These are phyloP conservation scores for Kwoniella botswanensis DNA, from an alignment of 768 basidiomycete species.

Conservation along the genomic window DNA sequence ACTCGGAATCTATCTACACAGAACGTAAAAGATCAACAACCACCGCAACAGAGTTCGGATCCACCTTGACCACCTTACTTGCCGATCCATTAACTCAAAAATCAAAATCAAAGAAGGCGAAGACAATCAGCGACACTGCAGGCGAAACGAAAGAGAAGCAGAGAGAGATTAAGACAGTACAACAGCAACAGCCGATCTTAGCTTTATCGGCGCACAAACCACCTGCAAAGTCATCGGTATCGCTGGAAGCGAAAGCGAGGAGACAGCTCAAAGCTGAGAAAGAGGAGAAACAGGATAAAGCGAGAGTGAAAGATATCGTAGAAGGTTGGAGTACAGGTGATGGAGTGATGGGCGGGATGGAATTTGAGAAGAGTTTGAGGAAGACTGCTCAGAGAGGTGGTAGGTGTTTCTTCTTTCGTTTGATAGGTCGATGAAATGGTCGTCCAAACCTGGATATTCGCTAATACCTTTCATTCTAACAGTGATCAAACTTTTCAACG, in stretches of 20 bases:
- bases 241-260: conserved; percentile 53
- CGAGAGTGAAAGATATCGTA: conserved; percentile 55
- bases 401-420: conserved; percentile 33
- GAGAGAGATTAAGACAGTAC: neutral
- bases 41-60: conserved; percentile 55
- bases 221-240: conserved; percentile 38
- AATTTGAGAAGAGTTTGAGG: conserved; percentile 58
- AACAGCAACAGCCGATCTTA: conserved; percentile 47
- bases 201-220: conserved; percentile 52
- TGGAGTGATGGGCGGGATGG: conserved; percentile 48
- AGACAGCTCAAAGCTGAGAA: conserved; percentile 48
- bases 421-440: too few species aligned
- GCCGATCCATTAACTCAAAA: conserved; percentile 35
- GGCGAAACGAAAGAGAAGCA: conserved; percentile 22
- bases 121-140: conserved; percentile 10
- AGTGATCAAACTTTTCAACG: conserved; percentile 60
- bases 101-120: conserved; percentile 17
- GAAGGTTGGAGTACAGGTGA: conserved; percentile 55
- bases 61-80: conserved; percentile 56
- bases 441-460: too few species aligned
- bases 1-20: conserved; percentile 6
- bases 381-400: conserved; percentile 59
- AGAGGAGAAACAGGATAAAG: conserved; percentile 57
- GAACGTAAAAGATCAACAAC: conserved; percentile 56
- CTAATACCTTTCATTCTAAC: too few species aligned